phyloP scores from a whole-genome alignment of 805 yeast species.

The Starmerella tilneyi region DNA sequence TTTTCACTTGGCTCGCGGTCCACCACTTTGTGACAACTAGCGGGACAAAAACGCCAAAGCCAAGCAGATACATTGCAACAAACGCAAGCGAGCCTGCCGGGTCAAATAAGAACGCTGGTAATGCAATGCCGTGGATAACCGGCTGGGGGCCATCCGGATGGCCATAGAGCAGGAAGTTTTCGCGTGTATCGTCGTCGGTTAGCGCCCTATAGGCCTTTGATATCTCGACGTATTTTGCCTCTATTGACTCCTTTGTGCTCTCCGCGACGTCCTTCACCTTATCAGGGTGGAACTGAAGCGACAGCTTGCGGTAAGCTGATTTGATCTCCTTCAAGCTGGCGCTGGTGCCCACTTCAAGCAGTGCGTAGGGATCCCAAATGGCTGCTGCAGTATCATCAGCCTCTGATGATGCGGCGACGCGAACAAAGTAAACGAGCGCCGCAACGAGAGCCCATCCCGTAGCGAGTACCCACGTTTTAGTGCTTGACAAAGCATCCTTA shows the following conservation, averaged over 20 bases:
- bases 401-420: conserved; percentile 13
- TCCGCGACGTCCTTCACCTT: conserved; percentile 49
- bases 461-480: conserved; percentile 25
- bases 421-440: conserved; percentile 34
- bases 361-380: conserved; percentile 83
- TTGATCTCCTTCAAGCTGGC: conserved; percentile 71
- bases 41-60: conserved; percentile 75
- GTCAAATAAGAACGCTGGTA: conserved; percentile 84
- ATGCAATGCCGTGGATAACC: conserved; percentile 81
- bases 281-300: conserved; percentile 89
- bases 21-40: conserved; percentile 81
- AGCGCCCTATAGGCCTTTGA: conserved; percentile 89
- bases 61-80: conserved; percentile 52
- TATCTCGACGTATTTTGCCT: conserved; percentile 66
- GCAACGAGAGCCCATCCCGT: conserved; percentile 56
- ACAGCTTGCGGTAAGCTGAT: conserved; percentile 72
- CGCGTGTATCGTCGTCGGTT: conserved; percentile 77
- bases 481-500: conserved; percentile 1
- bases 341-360: conserved; percentile 59
- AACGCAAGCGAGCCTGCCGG: conserved; percentile 62
- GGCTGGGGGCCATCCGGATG: conserved; percentile 98
- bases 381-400: conserved; percentile 25
- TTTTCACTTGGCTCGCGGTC: conserved; percentile 66
- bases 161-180: conserved; percentile 77
- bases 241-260: conserved; percentile 53